phyloP scores from a whole-genome alignment of 2,329 filamentous ascomycete genomes.

The Alternaria longipes region DNA sequence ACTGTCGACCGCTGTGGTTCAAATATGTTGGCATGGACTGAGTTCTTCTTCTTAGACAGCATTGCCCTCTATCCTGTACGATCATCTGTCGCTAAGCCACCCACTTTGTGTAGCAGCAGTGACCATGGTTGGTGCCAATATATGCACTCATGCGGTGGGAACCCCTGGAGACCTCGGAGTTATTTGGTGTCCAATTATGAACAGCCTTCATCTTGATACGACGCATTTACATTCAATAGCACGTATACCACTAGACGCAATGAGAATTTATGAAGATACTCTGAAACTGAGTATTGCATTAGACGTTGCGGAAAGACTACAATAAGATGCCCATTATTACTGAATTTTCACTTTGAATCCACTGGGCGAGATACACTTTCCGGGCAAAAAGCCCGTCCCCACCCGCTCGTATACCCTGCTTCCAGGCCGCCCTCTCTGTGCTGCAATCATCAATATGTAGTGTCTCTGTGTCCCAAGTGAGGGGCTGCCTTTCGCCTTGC shows the following conservation, averaged over 20 bases:
- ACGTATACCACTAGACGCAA: conserved; percentile 19
- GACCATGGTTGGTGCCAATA: background rate
- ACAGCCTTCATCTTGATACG: background rate
- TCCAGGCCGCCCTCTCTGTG: background rate
- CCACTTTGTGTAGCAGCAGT: background rate
- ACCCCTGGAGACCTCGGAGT: background rate
- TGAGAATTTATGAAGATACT: background rate
- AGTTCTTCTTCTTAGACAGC: background rate
- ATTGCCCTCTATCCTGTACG: background rate
- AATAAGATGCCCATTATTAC: background rate
- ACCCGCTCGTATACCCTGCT: conserved; percentile 2
- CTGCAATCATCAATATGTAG: conserved; percentile 4
- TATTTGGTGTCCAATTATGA: background rate
- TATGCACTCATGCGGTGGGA: background rate
- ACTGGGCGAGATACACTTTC: conserved; percentile 2
- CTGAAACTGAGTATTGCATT: background rate
- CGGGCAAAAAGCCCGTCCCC: background rate
- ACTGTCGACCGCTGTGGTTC: conserved; percentile 97
- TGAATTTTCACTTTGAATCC: background rate
- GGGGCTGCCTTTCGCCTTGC: background rate
- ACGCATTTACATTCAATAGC: background rate
- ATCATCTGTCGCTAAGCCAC: background rate
- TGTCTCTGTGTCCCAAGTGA: background rate
- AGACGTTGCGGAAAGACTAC: background rate
- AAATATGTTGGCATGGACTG: conserved; percentile 87